phyloP scores from a whole-genome alignment of 2,329 filamentous ascomycete genomes.

The Nemania abortiva region DNA sequence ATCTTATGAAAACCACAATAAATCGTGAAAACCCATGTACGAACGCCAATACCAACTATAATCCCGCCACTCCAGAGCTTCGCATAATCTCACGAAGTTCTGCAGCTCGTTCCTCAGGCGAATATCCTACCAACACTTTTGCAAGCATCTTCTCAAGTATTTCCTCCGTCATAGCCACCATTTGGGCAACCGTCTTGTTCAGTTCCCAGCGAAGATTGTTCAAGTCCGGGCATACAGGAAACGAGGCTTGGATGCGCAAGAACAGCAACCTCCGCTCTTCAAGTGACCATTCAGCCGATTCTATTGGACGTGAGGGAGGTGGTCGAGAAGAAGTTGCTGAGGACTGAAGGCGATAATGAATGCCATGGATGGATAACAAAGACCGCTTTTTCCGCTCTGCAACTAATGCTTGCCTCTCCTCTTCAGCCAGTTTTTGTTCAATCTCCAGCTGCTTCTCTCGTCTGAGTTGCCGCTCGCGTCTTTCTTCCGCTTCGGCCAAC shows the following conservation, averaged over 20 bases:
- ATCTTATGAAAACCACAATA: constrained; percentile 20
- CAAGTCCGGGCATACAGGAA: constrained; percentile 44
- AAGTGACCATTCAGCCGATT: constrained; percentile 41
- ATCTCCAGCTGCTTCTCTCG: constrained; percentile 38
- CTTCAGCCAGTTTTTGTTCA: constrained; percentile 35
- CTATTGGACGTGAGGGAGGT: constrained; percentile 25
- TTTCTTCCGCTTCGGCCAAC: constrained; percentile 38
- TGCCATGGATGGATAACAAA: constrained; percentile 40
- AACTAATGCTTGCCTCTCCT: constrained; percentile 31
- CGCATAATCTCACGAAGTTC: constrained; percentile 33
- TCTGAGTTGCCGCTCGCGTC: constrained; percentile 27
- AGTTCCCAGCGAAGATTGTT: constrained; percentile 40
- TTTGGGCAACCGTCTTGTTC: constrained; percentile 44
- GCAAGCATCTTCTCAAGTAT: constrained; percentile 45
- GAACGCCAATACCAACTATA: constrained; percentile 15
- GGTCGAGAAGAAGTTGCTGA: constrained; percentile 33
- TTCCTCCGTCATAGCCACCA: constrained; percentile 44
- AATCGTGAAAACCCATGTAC: constrained; percentile 6
- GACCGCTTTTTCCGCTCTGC: constrained; percentile 44
- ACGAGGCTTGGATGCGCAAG: constrained; percentile 45
- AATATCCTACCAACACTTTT: constrained; percentile 37
- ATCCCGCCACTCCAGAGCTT: constrained; percentile 11
- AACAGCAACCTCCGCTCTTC: constrained; percentile 47
- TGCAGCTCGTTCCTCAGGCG: constrained; percentile 31
- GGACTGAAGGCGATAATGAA: constrained; percentile 24